These are phyloP conservation scores for Aspergillus candidus DNA, from an alignment of 2,329 filamentous ascomycete genomes.

Conservation along the genomic window DNA sequence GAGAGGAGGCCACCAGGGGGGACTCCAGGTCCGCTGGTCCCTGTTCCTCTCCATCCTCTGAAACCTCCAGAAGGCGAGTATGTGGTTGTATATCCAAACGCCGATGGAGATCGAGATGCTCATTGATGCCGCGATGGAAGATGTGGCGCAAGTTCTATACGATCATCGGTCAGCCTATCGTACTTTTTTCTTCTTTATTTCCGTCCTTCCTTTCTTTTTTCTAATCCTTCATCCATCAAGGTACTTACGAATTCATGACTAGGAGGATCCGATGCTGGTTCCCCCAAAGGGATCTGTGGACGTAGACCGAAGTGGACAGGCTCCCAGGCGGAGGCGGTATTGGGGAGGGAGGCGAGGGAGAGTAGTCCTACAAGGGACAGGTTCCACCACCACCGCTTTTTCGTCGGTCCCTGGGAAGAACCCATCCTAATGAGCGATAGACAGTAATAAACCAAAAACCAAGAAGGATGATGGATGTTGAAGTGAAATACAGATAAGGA, in stretches of 20 bases:
- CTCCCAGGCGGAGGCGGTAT: conserved; percentile 16
- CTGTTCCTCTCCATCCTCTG: conserved; percentile 36
- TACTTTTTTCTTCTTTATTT: not conserved
- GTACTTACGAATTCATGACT: conserved; percentile 34
- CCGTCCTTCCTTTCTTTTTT: too few relatives aligned
- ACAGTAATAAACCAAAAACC: too few relatives aligned
- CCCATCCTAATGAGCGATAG: too few relatives aligned
- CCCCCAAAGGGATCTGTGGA: conserved; percentile 28
- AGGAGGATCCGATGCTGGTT: conserved; percentile 14
- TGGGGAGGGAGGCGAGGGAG: conserved; percentile 15
- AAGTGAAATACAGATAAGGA: too few relatives aligned
- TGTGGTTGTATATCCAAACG: conserved; percentile 64
- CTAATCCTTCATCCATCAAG: too few relatives aligned
- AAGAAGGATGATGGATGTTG: too few relatives aligned
- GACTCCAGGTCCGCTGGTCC: conserved; percentile 44
- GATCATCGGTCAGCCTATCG: not conserved
- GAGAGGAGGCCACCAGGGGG: conserved; percentile 58
- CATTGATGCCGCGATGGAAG: conserved; percentile 81
- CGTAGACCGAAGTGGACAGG: conserved; percentile 24
- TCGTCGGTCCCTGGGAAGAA: too few relatives aligned
- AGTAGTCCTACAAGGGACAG: too few relatives aligned
- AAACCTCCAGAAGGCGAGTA: conserved; percentile 46
- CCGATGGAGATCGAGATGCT: conserved; percentile 70
- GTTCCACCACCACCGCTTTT: too few relatives aligned
- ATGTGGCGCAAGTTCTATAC: conserved; percentile 65